These are phyloP conservation scores for Lathyrus aphaca DNA, from an alignment of 306 rosid species.

Conservation along the genomic window DNA sequence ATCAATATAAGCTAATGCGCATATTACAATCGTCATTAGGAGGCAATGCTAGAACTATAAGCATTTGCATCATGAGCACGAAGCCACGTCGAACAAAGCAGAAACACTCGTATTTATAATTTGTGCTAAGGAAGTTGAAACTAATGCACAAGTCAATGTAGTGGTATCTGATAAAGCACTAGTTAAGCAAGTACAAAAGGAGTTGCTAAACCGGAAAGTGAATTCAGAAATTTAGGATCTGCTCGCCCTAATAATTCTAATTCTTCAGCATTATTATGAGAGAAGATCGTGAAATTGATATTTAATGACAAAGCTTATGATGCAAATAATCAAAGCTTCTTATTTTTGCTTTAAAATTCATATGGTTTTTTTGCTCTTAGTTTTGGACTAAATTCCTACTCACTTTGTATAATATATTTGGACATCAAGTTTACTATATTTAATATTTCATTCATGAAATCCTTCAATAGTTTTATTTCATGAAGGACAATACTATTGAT, in stretches of 20 bases:
- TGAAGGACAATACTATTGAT: too few species aligned
- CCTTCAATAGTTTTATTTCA: too few species aligned
- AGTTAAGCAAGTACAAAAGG: constrained; percentile 89
- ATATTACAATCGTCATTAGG: constrained; percentile 96
- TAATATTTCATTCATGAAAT: too few species aligned
- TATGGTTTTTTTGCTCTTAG: constrained; percentile 50
- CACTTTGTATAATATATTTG: too few species aligned
- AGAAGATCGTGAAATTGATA: too few species aligned
- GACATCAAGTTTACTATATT: too few species aligned
- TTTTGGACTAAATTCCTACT: too few species aligned
- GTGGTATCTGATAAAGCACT: constrained; percentile 93
- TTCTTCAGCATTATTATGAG: constrained; percentile 62
- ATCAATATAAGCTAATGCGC: constrained; percentile 76
- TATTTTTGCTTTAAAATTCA: constrained; percentile 53
- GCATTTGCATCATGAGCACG: constrained; percentile 94
- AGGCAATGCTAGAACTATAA: too few species aligned
- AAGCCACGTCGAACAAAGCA: constrained; percentile 86
- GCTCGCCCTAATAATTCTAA: constrained; percentile 44
- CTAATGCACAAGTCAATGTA: constrained; percentile 88
- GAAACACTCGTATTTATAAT: constrained; percentile 95
- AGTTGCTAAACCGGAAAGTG: constrained; percentile 79
- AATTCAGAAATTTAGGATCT: constrained; percentile 61
- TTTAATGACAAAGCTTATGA: too few species aligned
- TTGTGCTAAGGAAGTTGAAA: constrained; percentile 92
- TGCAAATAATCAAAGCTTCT: too few species aligned